These are phyloP conservation scores for Linnemannia zychae DNA, from an alignment of 192 early-diverging fungal genomes.

Conservation along the genomic window DNA sequence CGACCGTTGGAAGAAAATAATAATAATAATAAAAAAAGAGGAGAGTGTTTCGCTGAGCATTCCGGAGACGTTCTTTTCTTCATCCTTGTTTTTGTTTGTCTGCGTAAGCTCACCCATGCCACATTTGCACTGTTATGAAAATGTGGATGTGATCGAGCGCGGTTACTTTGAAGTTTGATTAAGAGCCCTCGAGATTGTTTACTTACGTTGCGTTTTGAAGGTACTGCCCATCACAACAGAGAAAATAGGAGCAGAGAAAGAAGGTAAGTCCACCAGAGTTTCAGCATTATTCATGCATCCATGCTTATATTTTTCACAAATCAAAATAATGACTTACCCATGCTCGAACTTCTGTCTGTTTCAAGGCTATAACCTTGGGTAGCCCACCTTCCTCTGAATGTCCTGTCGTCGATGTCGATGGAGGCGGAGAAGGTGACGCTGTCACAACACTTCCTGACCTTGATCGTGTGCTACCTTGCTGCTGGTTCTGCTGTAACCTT, in stretches of 20 bases:
- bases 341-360: constrained; percentile 24
- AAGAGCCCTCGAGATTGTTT: no score
- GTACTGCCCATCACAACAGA: constrained; percentile 10
- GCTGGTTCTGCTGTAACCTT: neutral
- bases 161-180: no score
- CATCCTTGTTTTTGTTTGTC: neutral
- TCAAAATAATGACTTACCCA: no score
- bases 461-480: neutral
- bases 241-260: neutral
- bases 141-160: neutral
- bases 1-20: neutral
- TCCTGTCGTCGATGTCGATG: neutral
- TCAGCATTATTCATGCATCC: neutral
- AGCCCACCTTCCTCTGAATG: neutral
- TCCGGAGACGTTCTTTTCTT: neutral
- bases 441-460: neutral
- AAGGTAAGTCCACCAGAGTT: neutral
- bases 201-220: constrained; percentile 54
- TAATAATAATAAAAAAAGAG: neutral
- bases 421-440: neutral
- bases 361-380: constrained; percentile 20
- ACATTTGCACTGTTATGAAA: neutral
- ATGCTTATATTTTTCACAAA: no score
- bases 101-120: neutral
- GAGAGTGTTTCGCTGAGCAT: neutral